Evolutionary conservation across 257 asterid genomes (phyloP).

Genomic region (Rehmannia glutinosa): DNA sequence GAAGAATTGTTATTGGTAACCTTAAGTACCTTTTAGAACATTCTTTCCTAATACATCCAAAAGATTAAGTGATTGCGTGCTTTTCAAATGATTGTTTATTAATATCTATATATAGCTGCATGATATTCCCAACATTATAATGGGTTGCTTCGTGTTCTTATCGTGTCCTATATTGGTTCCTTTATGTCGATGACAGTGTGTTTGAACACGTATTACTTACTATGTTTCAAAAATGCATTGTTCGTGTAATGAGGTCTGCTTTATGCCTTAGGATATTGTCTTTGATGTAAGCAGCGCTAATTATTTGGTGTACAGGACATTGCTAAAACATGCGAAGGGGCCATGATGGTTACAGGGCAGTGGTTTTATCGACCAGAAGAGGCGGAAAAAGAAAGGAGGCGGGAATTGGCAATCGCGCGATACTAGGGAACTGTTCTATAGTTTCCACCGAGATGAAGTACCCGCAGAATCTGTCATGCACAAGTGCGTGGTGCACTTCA

Average conservation of each 20-base stretch:
- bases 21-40: background rate
- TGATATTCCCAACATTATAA: background rate
- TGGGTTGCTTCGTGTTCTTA: background rate
- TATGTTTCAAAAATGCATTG: background rate
- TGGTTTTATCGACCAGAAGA: conserved; percentile 98
- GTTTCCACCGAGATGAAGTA: conserved; percentile 80
- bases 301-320: conserved; percentile 50
- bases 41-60: background rate
- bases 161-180: background rate
- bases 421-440: conserved; percentile 73
- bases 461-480: conserved; percentile 94
- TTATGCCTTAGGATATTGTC: background rate
- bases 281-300: background rate
- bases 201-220: background rate
- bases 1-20: background rate
- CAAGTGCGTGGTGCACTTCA: conserved; percentile 81
- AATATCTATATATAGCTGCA: background rate
- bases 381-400: conserved; percentile 57
- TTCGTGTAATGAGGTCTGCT: background rate
- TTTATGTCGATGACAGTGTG: background rate
- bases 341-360: conserved; percentile 63
- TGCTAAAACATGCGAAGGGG: conserved; percentile 35
- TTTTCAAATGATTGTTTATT: conserved; percentile 1
- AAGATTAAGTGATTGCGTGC: conserved; percentile 2
- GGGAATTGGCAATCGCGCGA: conserved; percentile 69